Base-by-base conservation (phyloP, 1,284 basidiomycete species). In the Trametes polyzona region DNA sequence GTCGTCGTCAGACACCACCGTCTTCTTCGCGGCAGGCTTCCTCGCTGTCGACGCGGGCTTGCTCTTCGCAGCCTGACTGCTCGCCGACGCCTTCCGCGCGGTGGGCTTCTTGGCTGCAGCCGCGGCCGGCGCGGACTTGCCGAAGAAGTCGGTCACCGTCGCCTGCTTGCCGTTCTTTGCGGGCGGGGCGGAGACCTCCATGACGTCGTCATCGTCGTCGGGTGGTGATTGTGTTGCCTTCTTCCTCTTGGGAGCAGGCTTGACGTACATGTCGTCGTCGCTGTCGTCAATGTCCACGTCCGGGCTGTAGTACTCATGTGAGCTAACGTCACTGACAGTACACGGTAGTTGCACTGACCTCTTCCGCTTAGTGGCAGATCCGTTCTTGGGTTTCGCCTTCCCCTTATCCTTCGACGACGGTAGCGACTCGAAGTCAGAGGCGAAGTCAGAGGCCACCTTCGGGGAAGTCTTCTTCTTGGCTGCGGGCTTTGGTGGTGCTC, bases 141-240 rank as follows among this genome's bases (percentile, higher is more conserved):
- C 76, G 57, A 88, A 86, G 73, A 86, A 86, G 65, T 87, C 83
- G 1, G 83, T 80, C 33, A 85, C 76, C 0, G 78, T 70, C 0
- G 78, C 68, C 61, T 82, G 81, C 58, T 72, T 70, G 23, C 62
- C 62, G 35, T 76, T 68, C 61, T 68, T 63, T 64, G 71, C 72
- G 0, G 76, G 67, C 57, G 69, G 69, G 2, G 68, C 70, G 10
- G 78, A 78, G 49, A 72, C 60, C 33, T 75, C 64, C 52, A 66
- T 50, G 26, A 76, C 71, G 30, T 76, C 76, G n/a, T 79, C 80
- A 36, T 78, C 79, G 2, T 70, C 73, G 7, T 71, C 73, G 5
- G 35, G 32, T 4, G 58, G 57, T 10, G 60, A 55, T 21, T 40
- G n/a, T 32, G 44, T 19, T 4, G 47, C 33, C 37, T 59, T 63